phyloP scores from a whole-genome alignment of 768 basidiomycete genomes.

The Collybia sp. region DNA sequence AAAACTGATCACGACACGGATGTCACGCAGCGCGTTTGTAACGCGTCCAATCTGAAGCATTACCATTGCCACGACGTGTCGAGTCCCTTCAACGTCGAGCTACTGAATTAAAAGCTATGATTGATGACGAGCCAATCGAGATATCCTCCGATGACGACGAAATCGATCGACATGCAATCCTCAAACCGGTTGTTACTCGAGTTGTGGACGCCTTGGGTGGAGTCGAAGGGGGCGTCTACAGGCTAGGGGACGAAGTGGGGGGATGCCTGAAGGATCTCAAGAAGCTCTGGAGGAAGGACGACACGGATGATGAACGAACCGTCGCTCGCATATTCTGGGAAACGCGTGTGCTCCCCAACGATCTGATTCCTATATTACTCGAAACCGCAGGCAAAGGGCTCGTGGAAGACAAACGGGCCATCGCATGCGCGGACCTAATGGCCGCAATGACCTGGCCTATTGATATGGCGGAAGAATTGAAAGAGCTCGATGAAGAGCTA shows the following conservation, averaged over 20 bases:
- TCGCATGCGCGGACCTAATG: constrained; percentile 84
- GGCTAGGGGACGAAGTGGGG: constrained; percentile 75
- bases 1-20: too few relatives aligned
- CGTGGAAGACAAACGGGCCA: constrained; percentile 78
- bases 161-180: constrained; percentile 44
- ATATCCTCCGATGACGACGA: too few relatives aligned
- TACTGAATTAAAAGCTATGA: too few relatives aligned
- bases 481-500: constrained; percentile 81
- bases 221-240: constrained; percentile 58
- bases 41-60: too few relatives aligned
- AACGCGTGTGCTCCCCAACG: constrained; percentile 80
- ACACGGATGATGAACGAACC: constrained; percentile 94
- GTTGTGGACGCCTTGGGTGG: constrained; percentile 84
- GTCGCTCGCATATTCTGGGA: constrained; percentile 92
- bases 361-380: constrained; percentile 82
- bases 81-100: too few relatives aligned
- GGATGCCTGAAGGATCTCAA: constrained; percentile 93
- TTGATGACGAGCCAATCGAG: too few relatives aligned
- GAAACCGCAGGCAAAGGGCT: constrained; percentile 73
- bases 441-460: constrained; percentile 99
- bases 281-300: constrained; percentile 93
- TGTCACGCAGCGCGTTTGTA: too few relatives aligned
- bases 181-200: constrained; percentile 64
- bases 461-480: constrained; percentile 89
- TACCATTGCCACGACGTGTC: too few relatives aligned